Base-by-base conservation (phyloP, 2,329 filamentous ascomycete species). In the Sporothrix phasma region DNA sequence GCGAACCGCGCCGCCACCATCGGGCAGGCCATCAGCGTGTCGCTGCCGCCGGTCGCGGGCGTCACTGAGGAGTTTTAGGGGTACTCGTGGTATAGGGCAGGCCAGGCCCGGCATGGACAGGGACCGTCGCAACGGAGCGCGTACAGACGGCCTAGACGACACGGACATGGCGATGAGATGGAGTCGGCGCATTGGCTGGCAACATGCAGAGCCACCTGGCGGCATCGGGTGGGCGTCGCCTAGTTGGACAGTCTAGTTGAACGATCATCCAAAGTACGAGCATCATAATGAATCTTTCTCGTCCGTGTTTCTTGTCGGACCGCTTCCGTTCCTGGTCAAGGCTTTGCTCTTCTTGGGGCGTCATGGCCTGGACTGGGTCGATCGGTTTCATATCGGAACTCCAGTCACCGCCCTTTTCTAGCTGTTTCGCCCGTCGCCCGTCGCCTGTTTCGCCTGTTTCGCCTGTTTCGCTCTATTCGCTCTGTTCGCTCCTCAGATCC, bases 1-100 rank as follows among this genome's bases (percentile, higher is more conserved):
- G 61, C 67, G 22, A 78, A 74, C 64, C 72, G 81, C 37, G 67
- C 74, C 26, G 78, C 79, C 11, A 79, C 78, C 0, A 69, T 79
- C 37, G 79, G 79, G 2, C 68, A 73, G 2, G 76, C 78, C 11
- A 75, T 83, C 13, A 74, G 73, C 5, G 71, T 72, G 6, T 68
- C 69, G 49, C 70, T 81, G 39, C 64, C 66, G 13, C 65, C 77
- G 17, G 69, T 70, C 7, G 62, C 62, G 37, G 69, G 69, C 2
- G 24, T 67, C 3, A 19, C 68, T 6, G 73, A 73, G 68, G 67
- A 63, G 13, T 41, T 22, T 2, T 62, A 56, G 19, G n/a, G n/a
- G n/a, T n/a, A n/a, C n/a, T n/a, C n/a, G n/a, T n/a, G n/a, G n/a
- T n/a, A n/a, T n/a, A n/a, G n/a, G n/a, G n/a, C 15, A 4, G 15